Evolutionary conservation across 257 asterid genomes (phyloP), one percentile per base, ranked within the genome.

Genomic region (Datura wrightii): DNA sequence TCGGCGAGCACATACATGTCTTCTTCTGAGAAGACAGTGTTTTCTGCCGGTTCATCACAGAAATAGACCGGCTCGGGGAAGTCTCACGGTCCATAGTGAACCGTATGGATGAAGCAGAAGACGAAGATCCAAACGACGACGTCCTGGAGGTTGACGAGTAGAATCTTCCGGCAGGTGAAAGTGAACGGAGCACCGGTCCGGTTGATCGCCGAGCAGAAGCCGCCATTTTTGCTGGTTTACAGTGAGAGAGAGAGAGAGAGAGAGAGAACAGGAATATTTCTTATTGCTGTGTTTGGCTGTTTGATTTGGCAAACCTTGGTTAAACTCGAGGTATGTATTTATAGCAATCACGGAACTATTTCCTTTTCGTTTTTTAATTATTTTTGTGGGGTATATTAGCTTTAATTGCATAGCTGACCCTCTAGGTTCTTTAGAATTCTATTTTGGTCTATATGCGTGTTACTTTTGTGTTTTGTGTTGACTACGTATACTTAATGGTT

Each of bases 1-100:
- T 91, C 1, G 94, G 96, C 9, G 96, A 90, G 76, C 96, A 92
- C 93, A 90, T 87, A 50, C 96, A 92, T 36, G 90, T 82, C 86
- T 81, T 67, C 89, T 89, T 39, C 56, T 14, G 54, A 55, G 55
- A 36, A 46, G 79, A 6, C 18, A 74, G 1, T 44, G 81, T 46
- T 76, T 76, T 76, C 24, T 76, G 79, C 79, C 79, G 60, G 85
- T 65, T 82, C 65, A 82, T 67, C 10, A 85, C 85, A 15, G 92
- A 88, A 52, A 89, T 80, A 8, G 88, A 88, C 74, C 92, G 83
- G 24, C n/a, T 42, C 1, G 81, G 87, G 5, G 84, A 85, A 79
- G 74, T 24, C 0, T 71, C 67, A 2, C 84, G 81, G 80, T 85
- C 81, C 6, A 79, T 19, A 48, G 41, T 10, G 55, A 79, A 79